Base-by-base conservation (phyloP, 179 eudicot species). In the Camellia oleifera region DNA sequence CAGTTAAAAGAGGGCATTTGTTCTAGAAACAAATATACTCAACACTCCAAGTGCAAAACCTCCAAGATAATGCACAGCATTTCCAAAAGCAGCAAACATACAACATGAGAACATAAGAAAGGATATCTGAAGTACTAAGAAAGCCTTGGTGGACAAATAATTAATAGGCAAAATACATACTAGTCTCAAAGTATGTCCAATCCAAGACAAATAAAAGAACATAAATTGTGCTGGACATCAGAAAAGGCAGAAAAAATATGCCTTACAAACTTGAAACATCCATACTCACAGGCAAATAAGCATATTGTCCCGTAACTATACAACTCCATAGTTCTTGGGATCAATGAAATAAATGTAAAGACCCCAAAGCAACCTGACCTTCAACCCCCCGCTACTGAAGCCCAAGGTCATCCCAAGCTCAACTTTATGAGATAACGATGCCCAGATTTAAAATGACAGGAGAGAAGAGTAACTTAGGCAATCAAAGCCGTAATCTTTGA, bases 31-130 rank as follows among this genome's bases (percentile, higher is more conserved):
- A 17, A 63, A 5, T 44, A 44, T 1, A 66, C 23, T 13, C 23
- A 52, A 72, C 20, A 72, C 42, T 13, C 3, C 20, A 48, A 65
- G 50, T 5, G 4, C 11, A 65, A 77, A 65, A 77, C 9, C 26
- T 17, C 14, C 23, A 26, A 10, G 40, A 26, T 18, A 66, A 14
- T 53, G 13, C 63, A 66, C 7, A 42, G 50, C 80, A 66, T 77
- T 23, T 26, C 67, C 63, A 66, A 15, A 77, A 77, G 61, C 20
- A 45, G 44, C n/a, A 42, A 18, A 76, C 56, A 60, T 18, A 58
- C 45, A 20, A 76, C 45, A 13, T 17, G 56, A 62, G 9, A 23
- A 76, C 44, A n/a, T 14, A 77, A 67, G 69, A 14, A 76, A 63
- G 57, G 20, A 65, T 72, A 32, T 52, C 61, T 50, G 15, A 8